Base-by-base conservation (phyloP, 176 grass and related monocot genomes). In the Stipa capillata region DNA sequence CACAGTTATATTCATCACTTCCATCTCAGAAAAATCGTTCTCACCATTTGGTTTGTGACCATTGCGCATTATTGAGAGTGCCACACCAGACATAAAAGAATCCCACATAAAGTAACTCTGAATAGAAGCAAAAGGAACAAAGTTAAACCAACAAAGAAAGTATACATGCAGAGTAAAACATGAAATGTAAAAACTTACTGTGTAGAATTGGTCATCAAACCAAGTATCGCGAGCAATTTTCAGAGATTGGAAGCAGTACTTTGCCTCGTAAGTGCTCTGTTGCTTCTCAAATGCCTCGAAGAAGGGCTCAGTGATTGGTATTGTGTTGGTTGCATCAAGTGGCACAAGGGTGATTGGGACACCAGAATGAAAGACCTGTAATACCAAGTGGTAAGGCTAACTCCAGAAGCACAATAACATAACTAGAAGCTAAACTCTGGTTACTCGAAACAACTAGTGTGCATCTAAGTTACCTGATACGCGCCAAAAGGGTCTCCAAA, bases 31-130 rank as follows among this genome's bases (percentile, higher is more conserved):
- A 49, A 87, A 92, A 23, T 92, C 84, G n/a, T 95, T 95, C 51
- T 68, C 74, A 1, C 84, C 87, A 10, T 61, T 40, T 28, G 27
- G 24, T 36, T 77, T 82, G 14, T 87, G 76, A 5, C 78, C 81
- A 9, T 87, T 79, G 15, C 41, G 78, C 84, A 95, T 90, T 34
- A 82, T 92, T 4, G 89, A 95, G 48, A 92, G 43, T 2, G 78
- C 86, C 32, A 95, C 82, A 29, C 87, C 93, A 57, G 56, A 13
- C 72, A 79, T 82, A 60, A 95, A 92, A 15, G 93, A 91, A 73
- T 95, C 93, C 93, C 93, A 92, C 93, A 92, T 83, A 43, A 85
- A 95, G 72, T 77, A 95, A 20, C 63, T 84, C 93, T 91, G 66
- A 32, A 86, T 57, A 72, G 28, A 44, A 25, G 32, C 8, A 28